A percentile compares a stretch with the other conserved stretches of the same genome.
phyloP scores from a whole-genome alignment of 805 yeast species.

The Metschnikowia lachancei region DNA sequence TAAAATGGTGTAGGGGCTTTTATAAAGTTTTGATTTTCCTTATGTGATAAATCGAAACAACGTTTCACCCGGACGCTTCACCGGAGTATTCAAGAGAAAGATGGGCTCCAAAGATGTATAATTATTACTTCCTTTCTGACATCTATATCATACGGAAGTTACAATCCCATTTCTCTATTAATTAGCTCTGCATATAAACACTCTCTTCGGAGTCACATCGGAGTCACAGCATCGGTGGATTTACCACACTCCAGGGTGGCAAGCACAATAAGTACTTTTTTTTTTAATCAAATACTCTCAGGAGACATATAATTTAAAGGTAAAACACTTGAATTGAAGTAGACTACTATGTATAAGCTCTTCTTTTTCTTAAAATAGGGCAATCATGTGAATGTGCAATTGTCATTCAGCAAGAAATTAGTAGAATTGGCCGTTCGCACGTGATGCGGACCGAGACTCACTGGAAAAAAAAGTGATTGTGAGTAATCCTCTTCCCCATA shows the following conservation, averaged over 20 bases:
- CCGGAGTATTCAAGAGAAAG: no score
- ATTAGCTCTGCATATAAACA: not conserved
- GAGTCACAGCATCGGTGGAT: conserved; percentile 1
- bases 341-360: no score
- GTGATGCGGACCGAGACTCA: conserved; percentile 7
- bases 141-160: no score
- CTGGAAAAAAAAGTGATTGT: conserved; percentile 9
- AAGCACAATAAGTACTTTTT: not conserved
- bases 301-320: no score
- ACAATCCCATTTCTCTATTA: not conserved
- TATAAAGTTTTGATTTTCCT: no score
- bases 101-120: no score
- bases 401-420: conserved; percentile 5
- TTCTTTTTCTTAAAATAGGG: not conserved
- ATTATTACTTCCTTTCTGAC: no score
- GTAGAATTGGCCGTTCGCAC: conserved; percentile 11
- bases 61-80: no score
- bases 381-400: not conserved
- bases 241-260: not conserved
- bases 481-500: conserved; percentile 1
- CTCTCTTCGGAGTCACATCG: conserved; percentile 8
- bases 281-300: no score
- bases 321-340: not conserved
- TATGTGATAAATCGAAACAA: no score
- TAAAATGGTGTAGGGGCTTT: no score